Conservation (phyloP, 2,329 filamentous ascomycete genomes). For the Pseudogymnoascus sp. region DNA sequence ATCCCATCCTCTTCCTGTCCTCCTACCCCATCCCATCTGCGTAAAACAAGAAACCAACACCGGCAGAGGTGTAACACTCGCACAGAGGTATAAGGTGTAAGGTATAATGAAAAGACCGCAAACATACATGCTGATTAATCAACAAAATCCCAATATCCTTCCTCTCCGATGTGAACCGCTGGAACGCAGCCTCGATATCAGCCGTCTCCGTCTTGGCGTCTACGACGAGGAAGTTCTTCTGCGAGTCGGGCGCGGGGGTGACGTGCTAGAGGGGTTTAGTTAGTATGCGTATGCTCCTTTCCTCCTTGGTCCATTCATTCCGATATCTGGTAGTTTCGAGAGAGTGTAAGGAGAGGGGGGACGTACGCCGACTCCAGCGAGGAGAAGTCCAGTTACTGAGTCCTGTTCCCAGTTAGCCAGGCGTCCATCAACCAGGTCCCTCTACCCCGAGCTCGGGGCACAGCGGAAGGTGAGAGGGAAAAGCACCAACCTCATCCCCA, state of each 20-base stretch:
- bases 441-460: not conserved
- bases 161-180: slow-evolving; percentile 76
- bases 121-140: slow-evolving; percentile 89
- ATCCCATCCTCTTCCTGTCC: no score
- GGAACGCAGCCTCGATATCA: slow-evolving; percentile 83
- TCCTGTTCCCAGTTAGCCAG: slow-evolving; percentile 50
- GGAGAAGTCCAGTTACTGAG: slow-evolving; percentile 88
- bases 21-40: not conserved
- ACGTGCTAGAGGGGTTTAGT: slow-evolving; percentile 60
- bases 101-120: not conserved
- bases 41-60: not conserved
- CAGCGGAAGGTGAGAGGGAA: not conserved
- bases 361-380: slow-evolving; percentile 87
- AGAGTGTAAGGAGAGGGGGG: not conserved
- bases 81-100: not conserved
- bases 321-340: not conserved
- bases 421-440: not conserved
- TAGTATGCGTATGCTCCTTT: not conserved
- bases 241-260: slow-evolving; percentile 74
- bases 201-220: slow-evolving; percentile 86
- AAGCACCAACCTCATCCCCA: slow-evolving; percentile 69
- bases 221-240: slow-evolving; percentile 98
- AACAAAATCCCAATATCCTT: slow-evolving; percentile 96
- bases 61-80: not conserved
- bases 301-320: not conserved